These are phyloP conservation scores for Lactarius akahatsu DNA, from an alignment of 768 basidiomycete species.

Conservation along the genomic window DNA sequence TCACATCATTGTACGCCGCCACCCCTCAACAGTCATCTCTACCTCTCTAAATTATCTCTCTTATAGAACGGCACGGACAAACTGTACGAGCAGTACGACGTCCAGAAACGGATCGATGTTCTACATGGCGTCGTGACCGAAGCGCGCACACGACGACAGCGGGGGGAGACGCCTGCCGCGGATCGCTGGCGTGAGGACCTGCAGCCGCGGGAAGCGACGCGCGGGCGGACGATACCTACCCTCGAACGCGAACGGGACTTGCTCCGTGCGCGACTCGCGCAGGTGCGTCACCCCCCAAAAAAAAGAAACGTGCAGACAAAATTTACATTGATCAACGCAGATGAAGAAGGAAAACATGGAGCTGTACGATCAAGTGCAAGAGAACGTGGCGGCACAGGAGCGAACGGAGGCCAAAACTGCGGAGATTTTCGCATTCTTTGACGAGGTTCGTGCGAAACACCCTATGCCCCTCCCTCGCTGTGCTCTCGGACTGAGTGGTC, in stretches of 20 bases:
- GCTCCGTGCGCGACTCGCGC: constrained; percentile 40
- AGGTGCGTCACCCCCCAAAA: constrained; percentile 31
- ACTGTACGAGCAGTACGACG: constrained; percentile 65
- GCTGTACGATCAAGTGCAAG: constrained; percentile 50
- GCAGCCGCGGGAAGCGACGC: constrained; percentile 59
- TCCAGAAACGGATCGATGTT: constrained; percentile 67
- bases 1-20: constrained; percentile 44
- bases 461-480: neutral
- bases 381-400: constrained; percentile 45
- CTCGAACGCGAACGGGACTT: constrained; percentile 46
- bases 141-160: constrained; percentile 54
- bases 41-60: neutral
- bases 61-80: constrained; percentile 62
- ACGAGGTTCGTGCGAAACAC: constrained; percentile 45
- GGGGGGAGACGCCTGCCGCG: constrained; percentile 42
- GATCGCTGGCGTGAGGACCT: constrained; percentile 68
- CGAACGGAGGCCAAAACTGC: constrained; percentile 47
- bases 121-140: constrained; percentile 70
- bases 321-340: constrained; percentile 37
- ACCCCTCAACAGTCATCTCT: neutral
- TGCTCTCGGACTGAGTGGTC: constrained; percentile 15
- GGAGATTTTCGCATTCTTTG: constrained; percentile 52
- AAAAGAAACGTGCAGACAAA: neutral
- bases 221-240: constrained; percentile 62
- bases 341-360: constrained; percentile 55